These are phyloP conservation scores for Claviceps paspali DNA, from an alignment of 2,329 filamentous ascomycete species.

Conservation along the genomic window DNA sequence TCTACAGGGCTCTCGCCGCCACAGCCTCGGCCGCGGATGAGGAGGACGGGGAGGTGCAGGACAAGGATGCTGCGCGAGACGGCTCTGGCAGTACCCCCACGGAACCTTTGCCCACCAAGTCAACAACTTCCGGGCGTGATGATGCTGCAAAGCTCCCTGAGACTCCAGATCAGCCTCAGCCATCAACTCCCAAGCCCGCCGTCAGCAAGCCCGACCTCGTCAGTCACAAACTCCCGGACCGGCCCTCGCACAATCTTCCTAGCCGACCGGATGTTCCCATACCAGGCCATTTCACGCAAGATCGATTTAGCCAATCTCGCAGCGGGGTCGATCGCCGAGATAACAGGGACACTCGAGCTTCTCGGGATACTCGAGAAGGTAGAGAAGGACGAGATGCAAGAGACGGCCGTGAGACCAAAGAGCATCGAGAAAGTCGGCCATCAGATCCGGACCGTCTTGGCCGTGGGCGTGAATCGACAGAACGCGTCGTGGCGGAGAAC, in stretches of 20 bases:
- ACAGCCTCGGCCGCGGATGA: conserved; percentile 28
- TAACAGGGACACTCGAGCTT: conserved; percentile 15
- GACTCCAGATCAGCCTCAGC: conserved; percentile 9
- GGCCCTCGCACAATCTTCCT: conserved; percentile 29
- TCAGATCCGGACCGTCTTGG: conserved; percentile 26
- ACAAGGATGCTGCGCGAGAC: conserved; percentile 21
- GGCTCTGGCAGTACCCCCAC: conserved; percentile 8
- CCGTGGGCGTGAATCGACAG: conserved; percentile 27
- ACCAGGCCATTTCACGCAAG: conserved; percentile 29
- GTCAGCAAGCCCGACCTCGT: conserved; percentile 14
- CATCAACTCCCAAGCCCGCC: conserved; percentile 15
- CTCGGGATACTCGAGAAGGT: conserved; percentile 14
- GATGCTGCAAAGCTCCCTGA: conserved; percentile 15
- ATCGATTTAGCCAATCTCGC: conserved; percentile 28
- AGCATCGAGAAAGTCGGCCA: conserved; percentile 20
- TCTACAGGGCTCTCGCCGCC: conserved; percentile 8
- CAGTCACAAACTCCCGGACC: conserved; percentile 22
- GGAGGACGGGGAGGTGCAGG: conserved; percentile 61
- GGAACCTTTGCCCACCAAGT: conserved; percentile 21
- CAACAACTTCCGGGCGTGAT: conserved; percentile 14
- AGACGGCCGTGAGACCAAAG: conserved; percentile 20
- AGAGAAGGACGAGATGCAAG: conserved; percentile 20
- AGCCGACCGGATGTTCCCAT: conserved; percentile 43
- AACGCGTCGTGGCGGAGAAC: conserved; percentile 27
- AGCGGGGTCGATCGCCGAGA: conserved; percentile 26